These are phyloP conservation scores for Cadophora gregata DNA, from an alignment of 2,329 filamentous ascomycete genomes.

Conservation along the genomic window DNA sequence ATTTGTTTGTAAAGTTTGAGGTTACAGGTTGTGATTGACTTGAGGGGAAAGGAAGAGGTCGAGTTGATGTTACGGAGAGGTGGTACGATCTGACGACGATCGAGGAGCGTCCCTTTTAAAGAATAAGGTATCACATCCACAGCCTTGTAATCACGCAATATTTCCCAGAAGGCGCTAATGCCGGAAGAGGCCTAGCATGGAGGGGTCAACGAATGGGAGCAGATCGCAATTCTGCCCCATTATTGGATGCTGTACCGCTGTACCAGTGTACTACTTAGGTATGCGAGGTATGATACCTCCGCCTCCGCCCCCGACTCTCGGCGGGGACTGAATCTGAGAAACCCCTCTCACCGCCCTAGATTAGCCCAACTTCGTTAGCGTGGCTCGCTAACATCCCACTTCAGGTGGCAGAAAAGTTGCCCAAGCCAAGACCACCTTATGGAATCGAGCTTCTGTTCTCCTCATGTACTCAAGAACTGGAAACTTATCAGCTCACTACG, in stretches of 20 bases:
- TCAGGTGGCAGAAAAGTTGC: background rate
- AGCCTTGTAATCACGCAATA: slow-evolving; percentile 11
- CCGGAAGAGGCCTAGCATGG: background rate
- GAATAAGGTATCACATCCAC: background rate
- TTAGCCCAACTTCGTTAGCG: background rate
- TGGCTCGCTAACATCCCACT: background rate
- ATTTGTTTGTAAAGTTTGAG: background rate
- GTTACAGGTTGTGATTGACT: background rate
- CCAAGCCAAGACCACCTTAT: background rate
- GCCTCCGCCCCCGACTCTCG: too few relatives aligned
- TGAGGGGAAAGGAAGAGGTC: background rate
- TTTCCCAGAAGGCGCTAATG: background rate
- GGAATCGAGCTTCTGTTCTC: background rate
- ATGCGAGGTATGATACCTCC: too few relatives aligned
- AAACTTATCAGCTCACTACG: background rate
- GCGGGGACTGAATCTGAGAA: too few relatives aligned
- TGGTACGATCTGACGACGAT: background rate
- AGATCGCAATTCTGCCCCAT: too few relatives aligned
- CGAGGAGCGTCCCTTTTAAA: background rate
- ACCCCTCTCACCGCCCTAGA: background rate
- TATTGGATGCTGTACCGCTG: too few relatives aligned
- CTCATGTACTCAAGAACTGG: background rate
- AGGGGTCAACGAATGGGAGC: too few relatives aligned
- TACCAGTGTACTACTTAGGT: too few relatives aligned
- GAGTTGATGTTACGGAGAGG: slow-evolving; percentile 9